Base-by-base conservation (phyloP, 495 filamentous ascomycete species). In the Chaetomium fimeti region DNA sequence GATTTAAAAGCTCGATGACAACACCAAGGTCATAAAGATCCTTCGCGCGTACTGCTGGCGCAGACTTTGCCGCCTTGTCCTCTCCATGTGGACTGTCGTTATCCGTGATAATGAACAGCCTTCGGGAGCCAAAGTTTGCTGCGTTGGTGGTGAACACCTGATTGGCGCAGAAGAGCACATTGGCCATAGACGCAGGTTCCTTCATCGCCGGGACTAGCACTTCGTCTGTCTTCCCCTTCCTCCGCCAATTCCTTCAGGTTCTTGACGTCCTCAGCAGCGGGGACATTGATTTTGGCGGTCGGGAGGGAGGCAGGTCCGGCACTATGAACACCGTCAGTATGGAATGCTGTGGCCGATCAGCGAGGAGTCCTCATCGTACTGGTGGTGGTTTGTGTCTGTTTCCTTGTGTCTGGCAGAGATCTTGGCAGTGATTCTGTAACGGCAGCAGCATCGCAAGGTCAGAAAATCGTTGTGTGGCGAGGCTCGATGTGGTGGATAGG, bases 91-190 rank as follows among this genome's bases (percentile, higher is more conserved):
- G 94, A 72, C 92, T 83, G 71, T 99, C 95, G 62, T 96, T 89
- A 71, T 98, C 93, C 2, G 95, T 97, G 61, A 99, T 92, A 64
- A 99, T 87, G 76, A 99, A 98, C 13, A 99, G 79, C 38, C 95
- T 85, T 47, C 95, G 80, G 0, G 94, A 97, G 25, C 91, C 86
- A 73, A 98, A 97, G 69, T 97, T 98, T 18, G 94, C 87, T 0
- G 95, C 92, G 71, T 89, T 96, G 2, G 90, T 97, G 3, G 94
- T 95, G 75, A 99, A 97, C 43, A 98, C 91, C 66, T 97, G 92
- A 68, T 98, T 98, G 51, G 90, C 92, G 71, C 93, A 93, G 73
- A 97, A 98, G 1, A 99, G 79, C 2, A 99, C 83, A 71, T 93
- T 95, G 22, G 91, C 85, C 90, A 99, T 96, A 8, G 87, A 84